Percentiles rank a stretch among this genome's conserved stretches.
These are phyloP conservation scores for Diplodia intermedia DNA, from an alignment of 2,329 filamentous ascomycete species.

Conservation along the genomic window DNA sequence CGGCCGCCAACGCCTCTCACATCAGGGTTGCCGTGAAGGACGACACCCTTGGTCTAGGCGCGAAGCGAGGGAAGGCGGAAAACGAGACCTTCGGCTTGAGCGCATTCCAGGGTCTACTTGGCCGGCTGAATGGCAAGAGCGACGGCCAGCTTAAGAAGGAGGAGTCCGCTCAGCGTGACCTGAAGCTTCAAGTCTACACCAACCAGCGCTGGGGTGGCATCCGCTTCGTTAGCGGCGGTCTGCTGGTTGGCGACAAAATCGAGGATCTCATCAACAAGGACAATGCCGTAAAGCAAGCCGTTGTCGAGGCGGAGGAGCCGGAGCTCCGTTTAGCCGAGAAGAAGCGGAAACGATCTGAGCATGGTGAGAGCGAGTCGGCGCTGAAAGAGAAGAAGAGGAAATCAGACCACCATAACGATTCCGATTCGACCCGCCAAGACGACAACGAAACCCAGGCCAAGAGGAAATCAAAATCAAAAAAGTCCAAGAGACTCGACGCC, in stretches of 20 bases:
- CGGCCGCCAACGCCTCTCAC: slow-evolving; percentile 80
- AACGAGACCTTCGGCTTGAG: slow-evolving; percentile 82
- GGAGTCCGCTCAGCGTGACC: slow-evolving; percentile 69
- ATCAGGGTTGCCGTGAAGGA: slow-evolving; percentile 88
- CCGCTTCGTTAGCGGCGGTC: slow-evolving; percentile 86
- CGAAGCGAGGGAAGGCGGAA: slow-evolving; percentile 72
- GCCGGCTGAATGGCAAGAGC: slow-evolving; percentile 86
- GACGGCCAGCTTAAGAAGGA: slow-evolving; percentile 76
- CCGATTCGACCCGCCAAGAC: slow-evolving; percentile 11
- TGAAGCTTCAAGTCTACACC: slow-evolving; percentile 76
- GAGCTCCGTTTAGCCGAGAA: slow-evolving; percentile 28
- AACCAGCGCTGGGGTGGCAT: slow-evolving; percentile 78
- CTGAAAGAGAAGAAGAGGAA: slow-evolving; percentile 50
- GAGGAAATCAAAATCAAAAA: slow-evolving; percentile 46
- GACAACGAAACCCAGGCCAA: slow-evolving; percentile 27
- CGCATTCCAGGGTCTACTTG: slow-evolving; percentile 84
- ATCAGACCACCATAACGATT: slow-evolving; percentile 42
- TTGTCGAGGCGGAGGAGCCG: neutral
- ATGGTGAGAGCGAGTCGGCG: slow-evolving; percentile 42
- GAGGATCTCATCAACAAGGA: slow-evolving; percentile 47
- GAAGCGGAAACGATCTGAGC: slow-evolving; percentile 46
- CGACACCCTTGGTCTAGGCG: slow-evolving; percentile 88
- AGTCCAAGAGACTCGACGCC: slow-evolving; percentile 42
- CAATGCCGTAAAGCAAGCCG: neutral
- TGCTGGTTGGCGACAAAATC: slow-evolving; percentile 67